These are phyloP conservation scores for Entonaema liquescens DNA, from an alignment of 495 filamentous ascomycete genomes.

Conservation along the genomic window DNA sequence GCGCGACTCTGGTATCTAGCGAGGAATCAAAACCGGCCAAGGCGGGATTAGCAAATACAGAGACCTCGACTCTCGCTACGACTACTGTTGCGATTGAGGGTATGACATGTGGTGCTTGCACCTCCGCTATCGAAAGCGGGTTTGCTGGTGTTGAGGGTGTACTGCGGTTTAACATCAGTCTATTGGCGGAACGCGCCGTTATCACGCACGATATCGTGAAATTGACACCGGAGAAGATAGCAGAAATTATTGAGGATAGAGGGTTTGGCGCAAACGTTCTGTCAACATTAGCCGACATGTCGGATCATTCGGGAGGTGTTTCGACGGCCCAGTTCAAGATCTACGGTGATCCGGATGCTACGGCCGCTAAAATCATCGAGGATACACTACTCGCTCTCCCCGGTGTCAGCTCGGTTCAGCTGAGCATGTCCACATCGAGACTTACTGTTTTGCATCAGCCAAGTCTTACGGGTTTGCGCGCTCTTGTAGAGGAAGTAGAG, in stretches of 20 bases:
- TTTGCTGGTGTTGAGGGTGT: slow-evolving; percentile 79
- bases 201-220: slow-evolving; percentile 79
- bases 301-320: slow-evolving; percentile 57
- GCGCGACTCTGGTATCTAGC: slow-evolving; percentile 75
- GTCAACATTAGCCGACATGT: slow-evolving; percentile 60
- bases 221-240: slow-evolving; percentile 75
- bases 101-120: slow-evolving; percentile 98
- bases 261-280: slow-evolving; percentile 91
- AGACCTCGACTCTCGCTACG: slow-evolving; percentile 56
- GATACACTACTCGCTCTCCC: slow-evolving; percentile 67
- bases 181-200: slow-evolving; percentile 91
- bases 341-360: slow-evolving; percentile 77
- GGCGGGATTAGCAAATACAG: slow-evolving; percentile 42
- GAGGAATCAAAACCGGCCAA: slow-evolving; percentile 46
- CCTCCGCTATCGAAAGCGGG: slow-evolving; percentile 84
- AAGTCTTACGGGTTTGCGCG: slow-evolving; percentile 75
- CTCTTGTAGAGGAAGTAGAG: slow-evolving; percentile 84
- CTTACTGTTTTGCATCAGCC: slow-evolving; percentile 76
- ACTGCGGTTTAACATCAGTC: slow-evolving; percentile 89
- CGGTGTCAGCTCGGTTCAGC: slow-evolving; percentile 76
- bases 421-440: slow-evolving; percentile 73
- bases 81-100: slow-evolving; percentile 93
- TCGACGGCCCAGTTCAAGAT: slow-evolving; percentile 78
- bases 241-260: slow-evolving; percentile 88
- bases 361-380: slow-evolving; percentile 76